A percentile compares a stretch with the other conserved stretches of the same genome.
phyloP scores from a whole-genome alignment of 371 early-diverging fungal genomes.

The Mortierella sp. region DNA sequence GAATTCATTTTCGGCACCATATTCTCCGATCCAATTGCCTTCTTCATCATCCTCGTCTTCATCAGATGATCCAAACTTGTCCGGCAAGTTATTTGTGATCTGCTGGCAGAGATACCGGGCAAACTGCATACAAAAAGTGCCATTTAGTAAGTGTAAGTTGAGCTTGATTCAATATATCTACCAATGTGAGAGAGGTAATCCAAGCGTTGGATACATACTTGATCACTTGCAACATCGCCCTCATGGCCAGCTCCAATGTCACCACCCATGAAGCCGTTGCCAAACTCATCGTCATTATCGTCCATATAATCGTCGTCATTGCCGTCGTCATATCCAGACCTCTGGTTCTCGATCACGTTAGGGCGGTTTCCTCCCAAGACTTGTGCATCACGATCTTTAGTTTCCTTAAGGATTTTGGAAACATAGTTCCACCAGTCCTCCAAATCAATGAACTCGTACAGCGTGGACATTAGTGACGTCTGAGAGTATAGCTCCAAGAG shows the following conservation, averaged over 20 bases:
- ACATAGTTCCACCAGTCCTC: conserved; percentile 93
- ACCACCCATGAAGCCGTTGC: conserved; percentile 57
- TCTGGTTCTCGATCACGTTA: conserved; percentile 55
- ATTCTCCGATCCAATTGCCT: conserved; percentile 57
- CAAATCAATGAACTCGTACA: conserved; percentile 73
- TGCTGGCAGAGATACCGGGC: conserved; percentile 77
- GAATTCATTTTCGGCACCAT: conserved; percentile 42
- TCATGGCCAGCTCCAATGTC: conserved; percentile 60
- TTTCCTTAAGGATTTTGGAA: conserved; percentile 79
- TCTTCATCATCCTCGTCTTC: conserved; percentile 72
- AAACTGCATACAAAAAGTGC: conserved; percentile 61
- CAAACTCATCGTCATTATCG: conserved; percentile 62
- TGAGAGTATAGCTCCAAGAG: conserved; percentile 74
- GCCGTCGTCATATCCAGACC: conserved; percentile 42
- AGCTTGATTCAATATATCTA: neutral
- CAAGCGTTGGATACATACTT: conserved; percentile 35
- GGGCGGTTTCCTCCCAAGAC: conserved; percentile 92
- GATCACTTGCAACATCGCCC: conserved; percentile 67
- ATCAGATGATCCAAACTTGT: conserved; percentile 68
- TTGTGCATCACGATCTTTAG: conserved; percentile 87
- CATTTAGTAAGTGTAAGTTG: neutral
- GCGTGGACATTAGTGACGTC: conserved; percentile 51
- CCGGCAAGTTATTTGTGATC: conserved; percentile 73
- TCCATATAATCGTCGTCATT: conserved; percentile 60
- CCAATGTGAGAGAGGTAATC: neutral